A percentile compares a stretch with the other conserved stretches of the same genome.
phyloP scores from a whole-genome alignment of 2,329 filamentous ascomycete species.

The Epichloe uncinata region DNA sequence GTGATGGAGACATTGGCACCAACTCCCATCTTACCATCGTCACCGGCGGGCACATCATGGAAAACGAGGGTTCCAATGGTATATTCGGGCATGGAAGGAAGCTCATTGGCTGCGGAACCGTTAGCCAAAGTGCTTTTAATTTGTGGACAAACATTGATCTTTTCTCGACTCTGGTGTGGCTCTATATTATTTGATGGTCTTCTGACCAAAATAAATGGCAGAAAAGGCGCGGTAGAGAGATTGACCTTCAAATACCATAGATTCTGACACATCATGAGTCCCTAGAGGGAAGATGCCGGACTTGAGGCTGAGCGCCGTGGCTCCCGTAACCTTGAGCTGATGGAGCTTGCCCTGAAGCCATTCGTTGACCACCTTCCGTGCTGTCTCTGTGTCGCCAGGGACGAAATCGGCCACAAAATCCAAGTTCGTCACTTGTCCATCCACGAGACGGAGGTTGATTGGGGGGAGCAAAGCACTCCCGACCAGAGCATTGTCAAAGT shows the following conservation, averaged over 20 bases:
- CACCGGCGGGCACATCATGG: constrained; percentile 48
- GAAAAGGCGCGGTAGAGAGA: constrained; percentile 52
- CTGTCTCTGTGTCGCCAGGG: constrained; percentile 62
- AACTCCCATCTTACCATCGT: constrained; percentile 48
- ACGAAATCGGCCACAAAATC: constrained; percentile 67
- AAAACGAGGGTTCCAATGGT: constrained; percentile 72
- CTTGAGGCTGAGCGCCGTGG: constrained; percentile 58
- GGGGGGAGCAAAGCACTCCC: constrained; percentile 67
- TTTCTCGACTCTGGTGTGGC: not conserved
- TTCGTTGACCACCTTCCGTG: constrained; percentile 72
- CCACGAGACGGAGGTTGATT: constrained; percentile 61
- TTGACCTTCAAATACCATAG: constrained; percentile 73
- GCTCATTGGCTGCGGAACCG: constrained; percentile 42
- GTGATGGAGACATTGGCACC: constrained; percentile 65
- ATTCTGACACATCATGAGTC: constrained; percentile 60
- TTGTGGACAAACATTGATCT: not conserved
- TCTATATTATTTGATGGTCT: constrained; percentile 25
- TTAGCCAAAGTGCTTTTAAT: constrained; percentile 16
- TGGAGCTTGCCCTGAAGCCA: constrained; percentile 72
- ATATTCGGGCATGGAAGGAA: constrained; percentile 69
- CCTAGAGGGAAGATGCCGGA: constrained; percentile 72
- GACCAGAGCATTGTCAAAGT: constrained; percentile 64
- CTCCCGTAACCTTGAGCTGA: constrained; percentile 57
- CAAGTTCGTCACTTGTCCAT: constrained; percentile 63
- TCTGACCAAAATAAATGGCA: constrained; percentile 48